Evolutionary conservation across 257 asterid species (phyloP).

Genomic region (Capsicum pubescens): DNA sequence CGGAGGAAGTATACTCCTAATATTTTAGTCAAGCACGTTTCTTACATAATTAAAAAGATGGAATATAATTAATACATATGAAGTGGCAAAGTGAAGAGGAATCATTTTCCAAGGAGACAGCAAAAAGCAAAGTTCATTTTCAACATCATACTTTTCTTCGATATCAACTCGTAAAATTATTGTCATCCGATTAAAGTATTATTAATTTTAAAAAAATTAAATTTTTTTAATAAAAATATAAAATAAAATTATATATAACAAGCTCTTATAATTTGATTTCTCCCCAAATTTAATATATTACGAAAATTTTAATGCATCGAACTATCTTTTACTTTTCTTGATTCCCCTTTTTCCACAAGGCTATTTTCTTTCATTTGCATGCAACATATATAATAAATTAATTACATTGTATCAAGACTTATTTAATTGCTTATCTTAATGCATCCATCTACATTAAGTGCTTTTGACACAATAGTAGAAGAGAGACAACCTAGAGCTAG

Average conservation of each 20-base stretch:
- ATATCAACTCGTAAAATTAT: constrained; percentile 14
- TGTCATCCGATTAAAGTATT: too few species aligned
- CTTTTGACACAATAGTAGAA: not conserved
- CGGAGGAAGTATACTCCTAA: not conserved
- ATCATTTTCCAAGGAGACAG: constrained; percentile 25
- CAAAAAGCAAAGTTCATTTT: constrained; percentile 33
- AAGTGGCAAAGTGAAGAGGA: constrained; percentile 6
- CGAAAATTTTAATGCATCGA: too few species aligned
- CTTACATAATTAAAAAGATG: constrained; percentile 26
- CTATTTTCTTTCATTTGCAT: too few species aligned
- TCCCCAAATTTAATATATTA: too few species aligned
- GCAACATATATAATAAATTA: too few species aligned
- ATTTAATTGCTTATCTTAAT: not conserved
- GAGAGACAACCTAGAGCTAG: not conserved
- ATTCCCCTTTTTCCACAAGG: too few species aligned
- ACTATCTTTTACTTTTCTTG: too few species aligned
- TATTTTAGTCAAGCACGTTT: constrained; percentile 50
- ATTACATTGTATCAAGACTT: not conserved
- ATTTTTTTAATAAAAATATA: too few species aligned
- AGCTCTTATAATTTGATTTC: too few species aligned
- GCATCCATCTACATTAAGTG: not conserved
- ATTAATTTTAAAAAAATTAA: too few species aligned
- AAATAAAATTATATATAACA: too few species aligned
- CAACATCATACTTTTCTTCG: constrained; percentile 42
- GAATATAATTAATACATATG: constrained; percentile 27